Evolutionary conservation across 768 basidiomycete genomes (phyloP).

Genomic region (Paxillus rubicundulus): DNA sequence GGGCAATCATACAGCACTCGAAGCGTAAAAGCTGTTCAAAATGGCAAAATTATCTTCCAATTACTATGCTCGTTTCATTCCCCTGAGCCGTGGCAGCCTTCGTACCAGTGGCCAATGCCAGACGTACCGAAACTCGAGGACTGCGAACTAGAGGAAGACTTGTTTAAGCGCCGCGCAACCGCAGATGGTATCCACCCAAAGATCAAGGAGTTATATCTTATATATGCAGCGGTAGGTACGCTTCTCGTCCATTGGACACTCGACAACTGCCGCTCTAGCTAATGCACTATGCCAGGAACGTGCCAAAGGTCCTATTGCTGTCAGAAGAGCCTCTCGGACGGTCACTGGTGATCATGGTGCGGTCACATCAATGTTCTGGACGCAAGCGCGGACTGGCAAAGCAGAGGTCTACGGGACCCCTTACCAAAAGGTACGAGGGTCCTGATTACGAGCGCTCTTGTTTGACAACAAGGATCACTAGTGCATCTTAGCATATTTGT

Average conservation of each 20-base stretch:
- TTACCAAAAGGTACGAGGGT: conserved; percentile 65
- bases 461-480: conserved; percentile 24
- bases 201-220: conserved; percentile 32
- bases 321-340: conserved; percentile 52
- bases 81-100: conserved; percentile 74
- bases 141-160: conserved; percentile 57
- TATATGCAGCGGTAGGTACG: conserved; percentile 25
- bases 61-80: conserved; percentile 81
- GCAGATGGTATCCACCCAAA: conserved; percentile 33
- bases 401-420: conserved; percentile 63
- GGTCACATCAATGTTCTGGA: conserved; percentile 69
- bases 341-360: conserved; percentile 45
- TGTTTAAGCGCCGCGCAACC: conserved; percentile 26
- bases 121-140: conserved; percentile 55
- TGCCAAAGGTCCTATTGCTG: conserved; percentile 61
- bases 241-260: conserved; percentile 17
- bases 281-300: conserved; percentile 49
- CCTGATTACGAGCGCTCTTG: not conserved
- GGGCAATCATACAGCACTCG: conserved; percentile 74
- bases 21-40: conserved; percentile 56
- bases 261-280: conserved; percentile 25
- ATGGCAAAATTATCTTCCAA: conserved; percentile 53
- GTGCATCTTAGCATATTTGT: conserved; percentile 80
- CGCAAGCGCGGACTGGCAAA: conserved; percentile 58
- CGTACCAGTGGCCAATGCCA: conserved; percentile 69